Evolutionary conservation across 768 basidiomycete species (phyloP).

Genomic region (Agaricus sinodeliciosus): DNA sequence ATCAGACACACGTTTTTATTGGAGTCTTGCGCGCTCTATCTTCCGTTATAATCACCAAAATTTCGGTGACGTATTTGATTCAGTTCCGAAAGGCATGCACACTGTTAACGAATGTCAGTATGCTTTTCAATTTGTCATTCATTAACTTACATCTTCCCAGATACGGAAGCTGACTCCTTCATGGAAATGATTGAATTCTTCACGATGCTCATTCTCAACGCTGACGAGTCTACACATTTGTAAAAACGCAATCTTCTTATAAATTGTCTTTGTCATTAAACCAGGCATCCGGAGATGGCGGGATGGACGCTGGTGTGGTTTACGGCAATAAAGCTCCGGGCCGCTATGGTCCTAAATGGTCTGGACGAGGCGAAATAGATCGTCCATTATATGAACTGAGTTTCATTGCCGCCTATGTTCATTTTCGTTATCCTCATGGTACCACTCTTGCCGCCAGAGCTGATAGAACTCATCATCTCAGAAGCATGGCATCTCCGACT

Average conservation of each 20-base stretch:
- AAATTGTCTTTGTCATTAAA: too few relatives aligned
- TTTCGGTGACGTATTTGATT: constrained; percentile 22
- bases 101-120: constrained; percentile 66
- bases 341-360: too few relatives aligned
- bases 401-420: background rate
- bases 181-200: constrained; percentile 66
- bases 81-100: constrained; percentile 39
- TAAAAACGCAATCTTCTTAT: constrained; percentile 3
- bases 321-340: too few relatives aligned
- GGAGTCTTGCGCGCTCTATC: constrained; percentile 52
- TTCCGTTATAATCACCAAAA: constrained; percentile 59
- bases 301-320: too few relatives aligned
- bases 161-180: constrained; percentile 40
- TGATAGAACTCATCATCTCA: constrained; percentile 19
- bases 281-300: too few relatives aligned
- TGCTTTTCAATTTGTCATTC: background rate
- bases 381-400: background rate
- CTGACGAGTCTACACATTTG: constrained; percentile 43
- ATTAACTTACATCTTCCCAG: constrained; percentile 23
- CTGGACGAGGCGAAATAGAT: too few relatives aligned
- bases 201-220: constrained; percentile 57
- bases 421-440: background rate
- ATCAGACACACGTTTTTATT: constrained; percentile 53
- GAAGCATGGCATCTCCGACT: constrained; percentile 24
- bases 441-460: constrained; percentile 3